A percentile compares a stretch with the other conserved stretches of the same genome.
Conservation (phyloP, 2,329 filamentous ascomycete genomes). For the Apiospora pterosperma region DNA sequence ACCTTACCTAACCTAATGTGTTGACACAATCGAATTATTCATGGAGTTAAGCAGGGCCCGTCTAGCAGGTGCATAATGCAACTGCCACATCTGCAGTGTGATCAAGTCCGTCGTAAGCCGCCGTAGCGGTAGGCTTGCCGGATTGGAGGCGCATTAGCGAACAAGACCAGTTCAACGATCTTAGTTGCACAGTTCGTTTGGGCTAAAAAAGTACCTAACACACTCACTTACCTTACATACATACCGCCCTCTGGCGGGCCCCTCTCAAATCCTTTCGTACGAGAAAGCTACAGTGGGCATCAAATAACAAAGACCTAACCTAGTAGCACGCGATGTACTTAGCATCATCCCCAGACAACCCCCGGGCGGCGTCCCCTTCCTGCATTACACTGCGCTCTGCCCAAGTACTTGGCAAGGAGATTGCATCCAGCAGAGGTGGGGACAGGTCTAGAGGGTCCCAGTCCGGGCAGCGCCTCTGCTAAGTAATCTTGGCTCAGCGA, state of each 20-base stretch:
- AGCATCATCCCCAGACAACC: not conserved
- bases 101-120: not conserved
- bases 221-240: no score
- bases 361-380: not conserved
- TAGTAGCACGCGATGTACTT: no score
- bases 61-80: not conserved
- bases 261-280: not conserved
- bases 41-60: not conserved
- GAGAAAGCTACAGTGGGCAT: no score
- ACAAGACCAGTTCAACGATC: not conserved
- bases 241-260: no score
- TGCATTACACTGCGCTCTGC: not conserved
- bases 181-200: conserved; percentile 1
- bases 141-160: not conserved
- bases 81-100: not conserved
- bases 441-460: not conserved
- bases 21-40: not conserved
- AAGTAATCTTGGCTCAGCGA: conserved; percentile 1
- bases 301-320: no score
- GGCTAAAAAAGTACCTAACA: not conserved
- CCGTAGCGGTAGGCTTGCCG: not conserved
- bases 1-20: no score
- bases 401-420: conserved; percentile 5
- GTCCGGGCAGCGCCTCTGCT: not conserved
- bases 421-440: not conserved